These are phyloP conservation scores for Amaranthus palmeri DNA, from an alignment of 148 eudicot genomes.

Conservation along the genomic window DNA sequence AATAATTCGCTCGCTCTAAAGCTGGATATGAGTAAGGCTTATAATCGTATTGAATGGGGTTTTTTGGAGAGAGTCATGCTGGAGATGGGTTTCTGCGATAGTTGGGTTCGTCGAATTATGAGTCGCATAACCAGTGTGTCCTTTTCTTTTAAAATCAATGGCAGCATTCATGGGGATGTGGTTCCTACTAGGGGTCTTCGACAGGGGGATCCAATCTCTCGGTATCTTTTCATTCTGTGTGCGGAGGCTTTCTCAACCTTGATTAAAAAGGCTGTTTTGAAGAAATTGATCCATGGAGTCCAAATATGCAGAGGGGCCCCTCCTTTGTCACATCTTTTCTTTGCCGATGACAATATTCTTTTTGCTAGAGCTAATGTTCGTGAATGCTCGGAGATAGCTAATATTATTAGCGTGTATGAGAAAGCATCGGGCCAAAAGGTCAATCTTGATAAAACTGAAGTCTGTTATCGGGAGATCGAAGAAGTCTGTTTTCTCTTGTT, in stretches of 20 bases:
- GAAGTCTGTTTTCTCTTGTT: too few species aligned
- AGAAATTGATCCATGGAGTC: background rate
- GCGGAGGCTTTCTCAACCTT: background rate
- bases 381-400: too few species aligned
- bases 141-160: background rate
- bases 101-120: background rate
- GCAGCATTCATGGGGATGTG: background rate
- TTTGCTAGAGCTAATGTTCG: too few species aligned
- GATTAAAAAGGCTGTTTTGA: background rate
- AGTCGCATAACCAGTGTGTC: background rate
- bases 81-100: background rate
- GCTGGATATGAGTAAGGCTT: background rate
- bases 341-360: too few species aligned
- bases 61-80: background rate
- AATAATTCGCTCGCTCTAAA: background rate
- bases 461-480: too few species aligned
- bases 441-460: too few species aligned
- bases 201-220: constrained; percentile 1
- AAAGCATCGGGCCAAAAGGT: too few species aligned
- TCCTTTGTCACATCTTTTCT: too few species aligned
- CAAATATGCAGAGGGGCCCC: background rate
- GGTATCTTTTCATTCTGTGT: background rate
- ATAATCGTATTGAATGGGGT: constrained; percentile 2
- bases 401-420: too few species aligned
- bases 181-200: background rate